Evolutionary conservation across 2,329 filamentous ascomycete species (phyloP).

Genomic region (Chalaropsis ovoidea): DNA sequence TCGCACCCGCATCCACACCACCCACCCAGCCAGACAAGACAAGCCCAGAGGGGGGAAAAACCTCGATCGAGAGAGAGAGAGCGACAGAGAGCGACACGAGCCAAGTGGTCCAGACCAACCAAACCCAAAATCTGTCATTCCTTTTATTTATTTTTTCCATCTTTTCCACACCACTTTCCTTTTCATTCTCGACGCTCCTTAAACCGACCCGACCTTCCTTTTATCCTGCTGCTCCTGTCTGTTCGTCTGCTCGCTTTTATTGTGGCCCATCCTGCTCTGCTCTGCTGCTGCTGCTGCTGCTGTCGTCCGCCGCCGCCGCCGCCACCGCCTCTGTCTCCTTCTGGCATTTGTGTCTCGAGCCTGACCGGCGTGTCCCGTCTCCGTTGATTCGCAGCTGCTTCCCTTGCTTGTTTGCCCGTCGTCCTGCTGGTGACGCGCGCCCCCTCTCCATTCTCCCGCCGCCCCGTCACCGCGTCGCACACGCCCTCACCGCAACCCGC

Average conservation of each 20-base stretch:
- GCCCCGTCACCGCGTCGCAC: neutral
- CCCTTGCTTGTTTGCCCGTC: neutral
- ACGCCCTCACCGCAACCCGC: neutral
- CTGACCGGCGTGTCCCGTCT: neutral
- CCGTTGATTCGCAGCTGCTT: neutral
- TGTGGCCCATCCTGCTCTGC: neutral
- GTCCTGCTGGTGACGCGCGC: slow-evolving; percentile 1
- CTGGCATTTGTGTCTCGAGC: neutral
- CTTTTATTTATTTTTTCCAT: neutral
- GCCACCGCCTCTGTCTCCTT: neutral
- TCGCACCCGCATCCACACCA: slow-evolving; percentile 8
- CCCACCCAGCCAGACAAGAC: neutral
- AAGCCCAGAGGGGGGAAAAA: slow-evolving; percentile 6
- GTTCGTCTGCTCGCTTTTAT: neutral
- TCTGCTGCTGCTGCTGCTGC: no score
- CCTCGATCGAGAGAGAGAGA: neutral
- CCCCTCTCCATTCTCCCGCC: neutral
- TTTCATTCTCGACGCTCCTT: neutral
- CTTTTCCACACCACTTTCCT: neutral
- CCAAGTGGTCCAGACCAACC: neutral
- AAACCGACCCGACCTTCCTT: neutral
- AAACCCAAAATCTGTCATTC: slow-evolving; percentile 9
- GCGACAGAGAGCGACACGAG: neutral
- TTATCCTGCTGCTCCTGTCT: neutral
- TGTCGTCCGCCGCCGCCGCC: neutral